Conservation (phyloP, 169 alveolate species). For the Plasmodium malariae region DNA sequence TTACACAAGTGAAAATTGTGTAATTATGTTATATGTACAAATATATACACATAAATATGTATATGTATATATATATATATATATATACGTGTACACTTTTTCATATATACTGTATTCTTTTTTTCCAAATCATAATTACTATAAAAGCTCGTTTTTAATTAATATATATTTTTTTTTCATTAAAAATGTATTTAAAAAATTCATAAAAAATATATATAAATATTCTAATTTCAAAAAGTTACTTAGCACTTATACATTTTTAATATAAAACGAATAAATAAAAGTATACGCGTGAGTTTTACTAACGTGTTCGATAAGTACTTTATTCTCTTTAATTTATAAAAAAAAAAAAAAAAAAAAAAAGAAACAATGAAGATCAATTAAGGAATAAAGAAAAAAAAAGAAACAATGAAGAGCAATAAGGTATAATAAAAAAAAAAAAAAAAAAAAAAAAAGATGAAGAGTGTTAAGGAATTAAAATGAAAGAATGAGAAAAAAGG, state of each 20-base stretch:
- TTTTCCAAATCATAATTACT: too few relatives aligned
- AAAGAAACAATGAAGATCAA: not conserved
- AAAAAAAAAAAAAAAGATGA: not conserved
- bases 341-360: not conserved
- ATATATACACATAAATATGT: constrained; percentile 1
- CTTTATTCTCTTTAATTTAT: not conserved
- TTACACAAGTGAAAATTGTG: not conserved
- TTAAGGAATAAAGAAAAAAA: not conserved
- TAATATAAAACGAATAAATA: constrained; percentile 6
- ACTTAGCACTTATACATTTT: not conserved
- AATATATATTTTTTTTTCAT: constrained; percentile 18
- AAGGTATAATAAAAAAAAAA: not conserved
- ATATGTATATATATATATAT: not conserved
- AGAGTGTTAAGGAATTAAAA: not conserved
- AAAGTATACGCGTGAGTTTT: not conserved
- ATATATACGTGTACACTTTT: not conserved
- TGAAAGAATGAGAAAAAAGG: not conserved
- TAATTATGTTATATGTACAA: too few relatives aligned
- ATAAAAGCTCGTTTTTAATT: not conserved
- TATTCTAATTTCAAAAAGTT: constrained; percentile 14
- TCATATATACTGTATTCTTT: not conserved
- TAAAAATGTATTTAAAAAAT: constrained; percentile 21
- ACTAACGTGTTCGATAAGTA: constrained; percentile 3
- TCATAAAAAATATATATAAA: constrained; percentile 11
- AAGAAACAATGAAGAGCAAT: not conserved